These are phyloP conservation scores for Sugiyamaella floridensis DNA, from an alignment of 805 yeast species.

Conservation along the genomic window DNA sequence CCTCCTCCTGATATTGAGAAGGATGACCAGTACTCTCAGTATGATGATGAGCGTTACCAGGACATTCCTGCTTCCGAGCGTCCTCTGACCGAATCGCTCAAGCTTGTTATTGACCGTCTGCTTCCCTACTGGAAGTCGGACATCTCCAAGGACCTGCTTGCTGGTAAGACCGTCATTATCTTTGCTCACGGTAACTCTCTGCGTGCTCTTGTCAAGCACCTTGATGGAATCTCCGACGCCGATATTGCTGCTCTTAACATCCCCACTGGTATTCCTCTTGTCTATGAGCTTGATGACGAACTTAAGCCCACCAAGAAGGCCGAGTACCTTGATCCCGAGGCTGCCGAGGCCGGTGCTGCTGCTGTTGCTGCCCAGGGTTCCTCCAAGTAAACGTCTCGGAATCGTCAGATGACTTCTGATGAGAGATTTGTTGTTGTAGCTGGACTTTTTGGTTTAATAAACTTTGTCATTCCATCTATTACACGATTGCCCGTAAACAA, in stretches of 20 bases:
- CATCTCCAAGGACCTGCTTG: conserved; percentile 75
- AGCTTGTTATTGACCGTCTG: conserved; percentile 90
- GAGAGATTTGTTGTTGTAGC: no score
- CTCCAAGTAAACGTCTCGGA: conserved; percentile 28
- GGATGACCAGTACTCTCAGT: conserved; percentile 75
- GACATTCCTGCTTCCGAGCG: conserved; percentile 78
- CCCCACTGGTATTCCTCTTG: conserved; percentile 98
- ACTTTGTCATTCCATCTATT: no score
- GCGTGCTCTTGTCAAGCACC: conserved; percentile 92
- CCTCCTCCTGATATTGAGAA: conserved; percentile 89
- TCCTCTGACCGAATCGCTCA: conserved; percentile 92
- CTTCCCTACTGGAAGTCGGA: conserved; percentile 96
- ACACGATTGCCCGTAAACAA: no score
- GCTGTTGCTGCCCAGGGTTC: conserved; percentile 97
- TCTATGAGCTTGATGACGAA: conserved; percentile 82
- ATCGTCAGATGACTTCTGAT: no score
- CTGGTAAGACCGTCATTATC: conserved; percentile 82
- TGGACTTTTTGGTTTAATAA: no score
- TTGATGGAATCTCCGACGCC: conserved; percentile 85
- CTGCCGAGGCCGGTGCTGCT: conserved; percentile 99
- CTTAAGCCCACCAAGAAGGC: conserved; percentile 88
- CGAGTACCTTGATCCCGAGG: conserved; percentile 98
- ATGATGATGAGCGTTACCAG: conserved; percentile 75
- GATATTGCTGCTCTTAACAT: conserved; percentile 93
- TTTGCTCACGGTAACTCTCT: conserved; percentile 99